Evolutionary conservation across 2,329 filamentous ascomycete genomes (phyloP), one percentile per base, ranked within the genome.

Genomic region (Amesomyces nigricolor): DNA sequence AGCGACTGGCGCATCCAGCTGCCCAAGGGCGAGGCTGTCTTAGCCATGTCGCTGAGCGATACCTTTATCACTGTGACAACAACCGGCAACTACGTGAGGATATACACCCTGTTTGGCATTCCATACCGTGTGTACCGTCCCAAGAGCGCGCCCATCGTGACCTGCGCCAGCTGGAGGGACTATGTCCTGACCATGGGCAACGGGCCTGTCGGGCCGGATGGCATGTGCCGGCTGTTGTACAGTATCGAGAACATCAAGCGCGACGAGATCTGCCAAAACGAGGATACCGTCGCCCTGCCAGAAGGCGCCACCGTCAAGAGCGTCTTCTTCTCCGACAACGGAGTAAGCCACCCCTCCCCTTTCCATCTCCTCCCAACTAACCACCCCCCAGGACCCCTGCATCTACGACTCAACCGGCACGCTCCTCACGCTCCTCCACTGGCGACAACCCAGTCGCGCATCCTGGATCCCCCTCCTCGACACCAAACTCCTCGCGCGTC

Each of bases 181-280:
- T 97, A 97, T 70, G 86, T 99, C n/a, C 80, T 97, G 68, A 96
- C 91, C 0, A 83, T 99, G 63, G 92, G 92, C 52, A 99, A 99
- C 65, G 95, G 95, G 0, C 84, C 94, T 0, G 81, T 95, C 35
- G 85, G 85, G 11, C 81, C 85, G 9, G 86, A 94, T 66, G 92
- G 94, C 16, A 81, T 78, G 54, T 85, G 90, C 0, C 85, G 86
- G 43, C 79, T 99, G 26, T 76, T 89, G 8, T 99, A 97, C 73
- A 91, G 89, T 0, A 92, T 99, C 64, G 89, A 97, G 68, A 95
- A 99, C 67, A 82, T 97, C 63, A 95, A 95, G 72, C 81, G 89
- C 47, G 91, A 96, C 66, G 89, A 96, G 68, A 85, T 91, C n/a
- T 92, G 88, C 69, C 94, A 99, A 68, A 95, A 87, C 62, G 90